These are phyloP conservation scores for Neoascochyta sp. DNA, from an alignment of 2,329 filamentous ascomycete species.

Conservation along the genomic window DNA sequence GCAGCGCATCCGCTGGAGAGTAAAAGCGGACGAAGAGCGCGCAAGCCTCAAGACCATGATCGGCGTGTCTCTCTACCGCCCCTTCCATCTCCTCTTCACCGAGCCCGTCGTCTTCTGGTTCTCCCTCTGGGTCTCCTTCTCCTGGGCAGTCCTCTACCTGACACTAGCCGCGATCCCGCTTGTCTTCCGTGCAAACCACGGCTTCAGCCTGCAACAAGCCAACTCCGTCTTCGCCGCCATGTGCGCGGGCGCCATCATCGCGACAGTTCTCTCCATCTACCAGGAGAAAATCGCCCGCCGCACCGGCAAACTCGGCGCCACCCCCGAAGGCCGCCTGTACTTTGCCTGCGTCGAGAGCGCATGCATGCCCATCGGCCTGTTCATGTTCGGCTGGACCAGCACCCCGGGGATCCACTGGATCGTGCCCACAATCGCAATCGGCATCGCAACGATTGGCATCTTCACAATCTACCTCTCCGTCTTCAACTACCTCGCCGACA, in stretches of 20 bases:
- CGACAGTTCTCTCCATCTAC: constrained; percentile 65
- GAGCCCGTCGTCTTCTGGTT: constrained; percentile 83
- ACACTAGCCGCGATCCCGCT: constrained; percentile 78
- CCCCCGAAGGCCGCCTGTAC: constrained; percentile 75
- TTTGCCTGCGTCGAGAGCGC: constrained; percentile 74
- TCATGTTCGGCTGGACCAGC: constrained; percentile 74
- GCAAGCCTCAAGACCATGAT: constrained; percentile 67
- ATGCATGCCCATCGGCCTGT: constrained; percentile 74
- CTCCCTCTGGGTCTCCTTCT: constrained; percentile 83
- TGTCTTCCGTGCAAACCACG: constrained; percentile 66
- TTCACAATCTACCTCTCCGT: constrained; percentile 74
- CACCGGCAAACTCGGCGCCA: constrained; percentile 37
- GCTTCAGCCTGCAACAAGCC: constrained; percentile 63
- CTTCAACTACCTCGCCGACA: constrained; percentile 90
- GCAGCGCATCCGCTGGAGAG: constrained; percentile 71
- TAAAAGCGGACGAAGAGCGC: constrained; percentile 73
- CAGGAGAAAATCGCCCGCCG: constrained; percentile 64
- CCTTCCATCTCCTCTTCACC: constrained; percentile 72
- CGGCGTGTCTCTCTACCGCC: constrained; percentile 67
- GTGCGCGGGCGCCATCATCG: constrained; percentile 62
- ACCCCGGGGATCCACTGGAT: constrained; percentile 65
- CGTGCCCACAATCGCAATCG: constrained; percentile 65
- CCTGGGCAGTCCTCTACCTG: constrained; percentile 84
- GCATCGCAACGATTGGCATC: constrained; percentile 76
- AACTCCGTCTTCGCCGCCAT: constrained; percentile 73